phyloP scores from a whole-genome alignment of 2,329 filamentous ascomycete species.

The Nothophoma quercina region DNA sequence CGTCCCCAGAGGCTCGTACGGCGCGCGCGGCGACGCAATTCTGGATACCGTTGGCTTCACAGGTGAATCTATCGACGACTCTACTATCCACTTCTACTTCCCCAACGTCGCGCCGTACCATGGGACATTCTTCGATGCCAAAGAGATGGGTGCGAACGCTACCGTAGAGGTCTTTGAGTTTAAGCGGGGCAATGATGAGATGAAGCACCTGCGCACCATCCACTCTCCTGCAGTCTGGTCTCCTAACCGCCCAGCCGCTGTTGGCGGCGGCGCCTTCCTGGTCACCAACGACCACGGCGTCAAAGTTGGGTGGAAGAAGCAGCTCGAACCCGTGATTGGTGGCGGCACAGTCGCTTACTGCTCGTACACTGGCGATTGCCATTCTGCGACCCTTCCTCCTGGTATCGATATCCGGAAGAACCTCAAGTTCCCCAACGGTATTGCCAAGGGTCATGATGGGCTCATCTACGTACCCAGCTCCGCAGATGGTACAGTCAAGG shows the following conservation, averaged over 20 bases:
- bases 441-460: slow-evolving; percentile 31
- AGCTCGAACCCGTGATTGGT: slow-evolving; percentile 36
- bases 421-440: slow-evolving; percentile 42
- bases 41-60: slow-evolving; percentile 40
- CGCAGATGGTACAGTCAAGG: slow-evolving; percentile 34
- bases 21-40: slow-evolving; percentile 29
- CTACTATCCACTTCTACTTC: slow-evolving; percentile 39
- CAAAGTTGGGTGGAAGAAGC: slow-evolving; percentile 32
- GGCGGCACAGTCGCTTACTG: slow-evolving; percentile 41
- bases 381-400: slow-evolving; percentile 17
- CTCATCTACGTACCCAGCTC: slow-evolving; percentile 39
- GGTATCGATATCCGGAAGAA: slow-evolving; percentile 22
- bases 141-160: slow-evolving; percentile 32
- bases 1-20: slow-evolving; percentile 30
- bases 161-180: slow-evolving; percentile 40
- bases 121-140: slow-evolving; percentile 30
- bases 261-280: slow-evolving; percentile 31
- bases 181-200: slow-evolving; percentile 27
- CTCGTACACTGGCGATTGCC: slow-evolving; percentile 24
- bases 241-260: slow-evolving; percentile 33
- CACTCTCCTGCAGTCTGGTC: slow-evolving; percentile 27
- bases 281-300: slow-evolving; percentile 40
- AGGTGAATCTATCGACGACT: slow-evolving; percentile 30
- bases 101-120: slow-evolving; percentile 38
- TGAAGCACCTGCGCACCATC: slow-evolving; percentile 35